These are phyloP conservation scores for Coriaria nepalensis DNA, from an alignment of 306 rosid genomes.

Conservation along the genomic window DNA sequence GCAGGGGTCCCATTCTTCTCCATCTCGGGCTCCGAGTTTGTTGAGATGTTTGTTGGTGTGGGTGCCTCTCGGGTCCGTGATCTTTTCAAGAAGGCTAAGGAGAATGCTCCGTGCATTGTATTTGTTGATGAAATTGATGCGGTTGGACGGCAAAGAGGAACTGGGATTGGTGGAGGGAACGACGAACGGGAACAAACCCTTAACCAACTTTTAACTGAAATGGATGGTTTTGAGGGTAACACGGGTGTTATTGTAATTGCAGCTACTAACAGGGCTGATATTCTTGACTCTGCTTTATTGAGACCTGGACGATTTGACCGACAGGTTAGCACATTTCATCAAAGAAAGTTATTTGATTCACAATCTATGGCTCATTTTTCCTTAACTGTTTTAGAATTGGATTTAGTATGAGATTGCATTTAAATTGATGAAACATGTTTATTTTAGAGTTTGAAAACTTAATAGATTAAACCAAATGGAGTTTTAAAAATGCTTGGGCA, in stretches of 20 bases:
- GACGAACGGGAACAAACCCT: slow-evolving; percentile 95
- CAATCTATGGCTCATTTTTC: too few species aligned
- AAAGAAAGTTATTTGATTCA: too few species aligned
- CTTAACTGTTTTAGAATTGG: too few species aligned
- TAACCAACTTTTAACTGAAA: slow-evolving; percentile 89
- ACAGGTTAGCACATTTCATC: slow-evolving; percentile 49
- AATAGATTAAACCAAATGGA: too few species aligned
- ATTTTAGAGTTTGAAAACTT: too few species aligned
- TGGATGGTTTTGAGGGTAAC: slow-evolving; percentile 94
- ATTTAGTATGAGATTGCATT: too few species aligned
- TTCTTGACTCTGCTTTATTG: slow-evolving; percentile 78
- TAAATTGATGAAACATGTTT: too few species aligned
- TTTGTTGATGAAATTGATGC: slow-evolving; percentile 95
- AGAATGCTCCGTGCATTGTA: slow-evolving; percentile 92
- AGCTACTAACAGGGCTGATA: slow-evolving; percentile 89
- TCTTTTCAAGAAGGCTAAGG: slow-evolving; percentile 89
- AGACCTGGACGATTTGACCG: slow-evolving; percentile 87
- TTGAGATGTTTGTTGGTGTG: slow-evolving; percentile 90
- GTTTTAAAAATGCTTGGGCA: too few species aligned
- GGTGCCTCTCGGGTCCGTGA: slow-evolving; percentile 94
- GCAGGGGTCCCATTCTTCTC: slow-evolving; percentile 93
- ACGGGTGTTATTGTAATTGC: slow-evolving; percentile 80
- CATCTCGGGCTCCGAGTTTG: slow-evolving; percentile 88
- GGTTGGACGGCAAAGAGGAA: slow-evolving; percentile 81
- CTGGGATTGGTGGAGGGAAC: slow-evolving; percentile 92